phyloP scores from a whole-genome alignment of 2,329 filamentous ascomycete genomes.

The Helminthosporium solani region DNA sequence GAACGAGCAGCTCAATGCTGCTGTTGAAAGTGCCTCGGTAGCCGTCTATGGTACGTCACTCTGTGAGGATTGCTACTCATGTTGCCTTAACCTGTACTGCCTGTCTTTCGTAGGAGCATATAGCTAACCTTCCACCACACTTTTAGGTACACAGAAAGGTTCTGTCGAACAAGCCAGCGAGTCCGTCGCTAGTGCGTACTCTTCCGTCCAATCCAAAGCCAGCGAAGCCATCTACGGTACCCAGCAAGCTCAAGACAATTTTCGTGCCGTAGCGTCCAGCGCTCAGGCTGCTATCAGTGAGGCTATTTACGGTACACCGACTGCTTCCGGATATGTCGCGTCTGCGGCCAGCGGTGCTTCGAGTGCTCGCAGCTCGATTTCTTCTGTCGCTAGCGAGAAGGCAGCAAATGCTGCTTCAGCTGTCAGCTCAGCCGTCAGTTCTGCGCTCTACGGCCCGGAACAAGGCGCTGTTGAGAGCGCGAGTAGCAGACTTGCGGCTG shows the following conservation, averaged over 20 bases:
- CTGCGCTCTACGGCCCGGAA: constrained; percentile 51
- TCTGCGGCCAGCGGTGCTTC: constrained; percentile 48
- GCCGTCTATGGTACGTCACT: constrained; percentile 50
- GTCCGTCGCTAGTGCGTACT: constrained; percentile 55
- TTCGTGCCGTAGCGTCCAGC: constrained; percentile 56
- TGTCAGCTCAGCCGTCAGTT: constrained; percentile 37
- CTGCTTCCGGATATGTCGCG: constrained; percentile 47
- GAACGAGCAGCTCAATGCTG: constrained; percentile 57
- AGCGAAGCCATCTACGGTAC: constrained; percentile 59
- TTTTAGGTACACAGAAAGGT: constrained; percentile 54
- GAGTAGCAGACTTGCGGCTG: constrained; percentile 43
- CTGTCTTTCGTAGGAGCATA: background rate
- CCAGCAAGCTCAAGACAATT: constrained; percentile 54
- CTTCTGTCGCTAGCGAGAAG: constrained; percentile 49
- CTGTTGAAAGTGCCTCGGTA: constrained; percentile 59
- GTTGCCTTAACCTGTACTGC: too few species aligned
- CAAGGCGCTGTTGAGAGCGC: constrained; percentile 50
- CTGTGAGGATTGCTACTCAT: background rate
- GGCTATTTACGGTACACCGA: constrained; percentile 59
- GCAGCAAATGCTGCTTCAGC: constrained; percentile 31
- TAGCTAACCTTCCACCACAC: background rate
- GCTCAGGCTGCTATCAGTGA: constrained; percentile 57
- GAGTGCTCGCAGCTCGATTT: constrained; percentile 48
- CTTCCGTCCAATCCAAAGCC: constrained; percentile 50
- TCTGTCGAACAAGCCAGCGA: constrained; percentile 56